Conservation (phyloP, 192 early-diverging fungal species). For the Coemansia sp. region DNA sequence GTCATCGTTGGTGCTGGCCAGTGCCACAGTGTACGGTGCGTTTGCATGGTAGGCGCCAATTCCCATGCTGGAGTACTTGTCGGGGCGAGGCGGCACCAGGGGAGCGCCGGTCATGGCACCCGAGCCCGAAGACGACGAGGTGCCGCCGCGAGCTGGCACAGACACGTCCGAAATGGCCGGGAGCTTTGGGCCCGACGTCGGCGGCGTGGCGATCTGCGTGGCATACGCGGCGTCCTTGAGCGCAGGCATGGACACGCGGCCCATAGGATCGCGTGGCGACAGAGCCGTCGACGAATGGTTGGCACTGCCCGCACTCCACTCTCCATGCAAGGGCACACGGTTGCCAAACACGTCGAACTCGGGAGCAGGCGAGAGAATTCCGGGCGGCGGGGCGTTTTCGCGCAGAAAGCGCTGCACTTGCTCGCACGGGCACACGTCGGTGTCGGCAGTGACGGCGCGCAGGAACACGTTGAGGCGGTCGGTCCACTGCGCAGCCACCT, state of each 20-base stretch:
- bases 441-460: constrained; percentile 37
- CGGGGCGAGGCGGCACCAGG: constrained; percentile 26
- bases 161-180: constrained; percentile 11
- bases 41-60: constrained; percentile 7
- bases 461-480: constrained; percentile 48
- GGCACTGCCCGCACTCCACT: neutral
- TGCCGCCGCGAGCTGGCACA: constrained; percentile 4
- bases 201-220: constrained; percentile 22
- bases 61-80: constrained; percentile 28
- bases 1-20: constrained; percentile 5
- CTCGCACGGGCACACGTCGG: constrained; percentile 40
- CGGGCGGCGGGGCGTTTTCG: constrained; percentile 22
- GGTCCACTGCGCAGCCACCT: constrained; percentile 39
- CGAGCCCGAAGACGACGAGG: neutral
- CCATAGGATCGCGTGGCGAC: constrained; percentile 24
- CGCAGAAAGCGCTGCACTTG: constrained; percentile 43
- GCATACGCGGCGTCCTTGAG: constrained; percentile 30
- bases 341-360: constrained; percentile 8
- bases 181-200: constrained; percentile 24
- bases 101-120: constrained; percentile 10
- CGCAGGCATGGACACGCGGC: constrained; percentile 48
- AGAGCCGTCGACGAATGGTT: neutral
- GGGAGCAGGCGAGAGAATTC: constrained; percentile 14
- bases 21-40: constrained; percentile 9
- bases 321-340: constrained; percentile 30